phyloP scores from a whole-genome alignment of 106 monocot genomes.

The Dactylorhiza incarnata region DNA sequence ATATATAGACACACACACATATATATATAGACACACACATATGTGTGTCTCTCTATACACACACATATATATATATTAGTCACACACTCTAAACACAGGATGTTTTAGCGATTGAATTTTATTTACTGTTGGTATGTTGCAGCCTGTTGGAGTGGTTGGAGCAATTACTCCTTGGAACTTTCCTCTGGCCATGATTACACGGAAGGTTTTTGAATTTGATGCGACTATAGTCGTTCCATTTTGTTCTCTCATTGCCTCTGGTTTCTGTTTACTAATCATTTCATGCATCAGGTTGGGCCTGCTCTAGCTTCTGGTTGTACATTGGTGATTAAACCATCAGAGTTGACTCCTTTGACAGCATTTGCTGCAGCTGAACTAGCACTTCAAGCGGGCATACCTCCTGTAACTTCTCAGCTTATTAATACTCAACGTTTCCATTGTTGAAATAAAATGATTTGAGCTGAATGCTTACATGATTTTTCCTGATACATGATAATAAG shows the following conservation, averaged over 20 bases:
- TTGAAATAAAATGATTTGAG: background rate
- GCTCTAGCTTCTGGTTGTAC: slow-evolving; percentile 84
- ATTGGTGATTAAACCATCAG: slow-evolving; percentile 53
- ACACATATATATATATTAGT: background rate
- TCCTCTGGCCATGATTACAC: slow-evolving; percentile 90
- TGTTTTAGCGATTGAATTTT: background rate
- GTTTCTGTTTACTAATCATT: slow-evolving; percentile 5
- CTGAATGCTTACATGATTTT: background rate
- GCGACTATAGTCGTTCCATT: background rate
- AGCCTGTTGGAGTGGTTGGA: slow-evolving; percentile 97
- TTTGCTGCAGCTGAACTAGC: slow-evolving; percentile 87
- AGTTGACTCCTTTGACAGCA: slow-evolving; percentile 85
- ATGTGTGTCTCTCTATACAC: too few relatives aligned
- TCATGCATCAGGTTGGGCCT: slow-evolving; percentile 63
- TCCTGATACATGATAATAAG: background rate
- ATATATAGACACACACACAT: too few relatives aligned
- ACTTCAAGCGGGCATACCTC: slow-evolving; percentile 89
- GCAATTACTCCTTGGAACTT: slow-evolving; percentile 97
- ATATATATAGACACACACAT: too few relatives aligned
- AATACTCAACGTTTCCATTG: background rate
- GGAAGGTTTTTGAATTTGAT: slow-evolving; percentile 45
- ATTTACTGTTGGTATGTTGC: slow-evolving; percentile 18
- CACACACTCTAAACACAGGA: background rate
- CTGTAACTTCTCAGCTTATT: slow-evolving; percentile 41
- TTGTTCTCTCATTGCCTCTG: background rate